Base-by-base conservation (phyloP, 352 stramenopile species). In the Phytophthora pini region DNA sequence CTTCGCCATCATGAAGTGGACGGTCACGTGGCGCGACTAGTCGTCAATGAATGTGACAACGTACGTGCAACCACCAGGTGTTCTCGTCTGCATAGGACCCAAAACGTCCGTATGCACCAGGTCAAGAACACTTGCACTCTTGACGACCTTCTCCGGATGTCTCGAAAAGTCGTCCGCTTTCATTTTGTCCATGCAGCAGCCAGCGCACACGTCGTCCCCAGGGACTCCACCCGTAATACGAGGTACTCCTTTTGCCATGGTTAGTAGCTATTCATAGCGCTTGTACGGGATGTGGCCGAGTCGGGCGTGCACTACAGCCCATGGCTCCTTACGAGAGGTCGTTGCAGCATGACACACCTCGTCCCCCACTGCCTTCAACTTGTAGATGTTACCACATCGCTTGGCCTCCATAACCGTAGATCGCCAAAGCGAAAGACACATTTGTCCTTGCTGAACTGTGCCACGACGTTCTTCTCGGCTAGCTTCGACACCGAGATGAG, bases 261-360 rank as follows among this genome's bases (percentile, higher is more conserved):
- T 41, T 12, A 47, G 15, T 27, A 59, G 39, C 26, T 59, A 11
- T 5, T 49, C 38, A 22, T 59, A 59, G 52, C 39, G 41, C 43
- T 62, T 45, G 55, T 26, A 47, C 7, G 55, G 43, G 34, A 62
- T 45, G 43, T 62, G 40, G n/a, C 55, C 41, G n/a, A 62, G 43
- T 7, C 55, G 55, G 15, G 55, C 43, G 32, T 62, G 26, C 24
- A 45, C 24, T 7, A 50, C 9, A n/a, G 22, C 22, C 44, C 44
- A 34, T 50, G 11, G 22, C 44, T 50, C 17, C 22, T 50, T 50
- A 50, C 24, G 44, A 50, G 36, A 15, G 9, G 7, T 41, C 12
- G 12, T 5, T 20, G 29, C 29, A 34, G 7, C 29, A 34, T 34
- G 29, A 10, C 29, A 41, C 36, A 41, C 36, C 12, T 41, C 36